Base-by-base conservation (phyloP, 139 green algal genomes). In the Micromonas commoda region DNA sequence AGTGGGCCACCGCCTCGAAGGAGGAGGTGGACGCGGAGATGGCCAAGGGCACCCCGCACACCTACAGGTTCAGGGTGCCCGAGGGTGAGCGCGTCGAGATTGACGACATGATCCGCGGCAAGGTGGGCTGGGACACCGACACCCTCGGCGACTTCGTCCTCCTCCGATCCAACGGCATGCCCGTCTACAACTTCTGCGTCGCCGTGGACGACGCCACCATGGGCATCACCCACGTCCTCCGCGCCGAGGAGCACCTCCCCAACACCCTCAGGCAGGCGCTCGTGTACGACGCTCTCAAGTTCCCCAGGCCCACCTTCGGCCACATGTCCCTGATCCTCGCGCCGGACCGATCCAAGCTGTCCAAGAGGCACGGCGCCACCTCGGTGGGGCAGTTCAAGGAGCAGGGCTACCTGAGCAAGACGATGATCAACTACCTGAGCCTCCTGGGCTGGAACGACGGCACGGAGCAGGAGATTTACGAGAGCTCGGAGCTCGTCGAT, bases 101-200 rank as follows among this genome's bases (percentile, higher is more conserved):
- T 72, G 45, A 93, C 28, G 95, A 99, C 86, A 76, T 87, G 13
- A 86, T 99, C 34, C 88, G 95, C 24, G 94, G 92, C 20, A 87
- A 96, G 53, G 83, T 87, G 74, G 54, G 80, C 1, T 99, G 93
- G 92, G 94, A 95, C 87, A 97, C 93, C 3, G 86, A 98, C 89
- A 97, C 91, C 1, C 84, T 99, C 64, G 95, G 95, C n/a, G 95
- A 99, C 88, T 99, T 99, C 88, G 91, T 99, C 13, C 81, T 99
- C 60, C 85, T 99, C 83, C 88, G 95, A 51, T 96, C 89, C 81
- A 97, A 97, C 83, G 95, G 95, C 35, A 86, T 97, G 74, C 95
- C 95, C 3, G 95, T 99, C 21, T 99, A 99, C 89, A 99, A 99
- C 89, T 99, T 99, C 80, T 99, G 94, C 76, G 95, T 99, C 16